phyloP scores from a whole-genome alignment of 2,329 filamentous ascomycete species.

The Sclerotinia borealis region DNA sequence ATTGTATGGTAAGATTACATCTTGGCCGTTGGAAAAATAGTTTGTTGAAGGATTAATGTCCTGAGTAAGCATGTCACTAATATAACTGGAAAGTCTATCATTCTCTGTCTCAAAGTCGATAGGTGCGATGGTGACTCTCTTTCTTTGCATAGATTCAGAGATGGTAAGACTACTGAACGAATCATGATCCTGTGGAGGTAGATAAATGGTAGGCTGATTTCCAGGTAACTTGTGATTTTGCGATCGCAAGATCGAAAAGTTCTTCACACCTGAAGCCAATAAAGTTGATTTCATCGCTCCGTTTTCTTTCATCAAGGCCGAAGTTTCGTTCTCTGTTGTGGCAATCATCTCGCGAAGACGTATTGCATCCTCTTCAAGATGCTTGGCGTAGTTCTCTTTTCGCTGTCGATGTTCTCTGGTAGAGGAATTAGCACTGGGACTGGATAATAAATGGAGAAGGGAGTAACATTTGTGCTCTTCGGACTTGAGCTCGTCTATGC shows the following conservation, averaged over 20 bases:
- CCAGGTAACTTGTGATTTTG: background rate
- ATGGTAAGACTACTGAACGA: background rate
- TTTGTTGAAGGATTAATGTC: background rate
- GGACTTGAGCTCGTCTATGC: constrained; percentile 28
- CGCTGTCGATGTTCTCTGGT: constrained; percentile 28
- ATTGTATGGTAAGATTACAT: background rate
- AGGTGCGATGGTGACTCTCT: background rate
- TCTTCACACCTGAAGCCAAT: background rate
- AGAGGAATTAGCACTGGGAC: background rate
- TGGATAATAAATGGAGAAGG: background rate
- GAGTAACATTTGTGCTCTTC: constrained; percentile 29
- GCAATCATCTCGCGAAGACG: constrained; percentile 27
- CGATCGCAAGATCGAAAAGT: background rate
- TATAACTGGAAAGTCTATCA: constrained; percentile 1
- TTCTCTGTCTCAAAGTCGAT: background rate
- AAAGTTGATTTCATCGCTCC: constrained; percentile 17
- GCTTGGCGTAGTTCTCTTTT: constrained; percentile 28
- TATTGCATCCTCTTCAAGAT: constrained; percentile 28
- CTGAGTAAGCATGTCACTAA: background rate
- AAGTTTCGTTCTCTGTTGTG: constrained; percentile 18
- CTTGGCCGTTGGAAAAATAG: background rate
- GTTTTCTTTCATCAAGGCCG: constrained; percentile 22
- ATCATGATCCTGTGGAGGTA: background rate
- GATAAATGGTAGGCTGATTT: background rate
- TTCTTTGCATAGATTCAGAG: background rate